Conservation (phyloP, 1,284 basidiomycete species). For the Ustilago xerochloae region DNA sequence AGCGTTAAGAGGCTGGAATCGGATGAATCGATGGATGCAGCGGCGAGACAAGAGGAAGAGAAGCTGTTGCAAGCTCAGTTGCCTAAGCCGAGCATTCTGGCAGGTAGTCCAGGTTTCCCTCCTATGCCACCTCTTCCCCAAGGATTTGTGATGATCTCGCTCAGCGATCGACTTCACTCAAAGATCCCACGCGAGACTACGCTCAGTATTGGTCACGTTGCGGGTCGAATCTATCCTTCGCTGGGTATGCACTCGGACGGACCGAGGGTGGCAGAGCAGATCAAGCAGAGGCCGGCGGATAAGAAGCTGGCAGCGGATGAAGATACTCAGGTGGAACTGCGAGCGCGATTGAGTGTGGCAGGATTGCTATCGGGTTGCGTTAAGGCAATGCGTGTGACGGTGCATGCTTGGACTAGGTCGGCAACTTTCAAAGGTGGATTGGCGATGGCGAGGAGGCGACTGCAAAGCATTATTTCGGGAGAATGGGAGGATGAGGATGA, state of each 20-base stretch:
- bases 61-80: slow-evolving; percentile 24
- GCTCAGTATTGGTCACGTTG: slow-evolving; percentile 27
- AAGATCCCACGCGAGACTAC: slow-evolving; percentile 32
- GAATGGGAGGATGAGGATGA: slow-evolving; percentile 10
- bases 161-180: slow-evolving; percentile 31
- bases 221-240: slow-evolving; percentile 46
- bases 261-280: slow-evolving; percentile 41
- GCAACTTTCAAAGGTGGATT: slow-evolving; percentile 21
- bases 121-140: slow-evolving; percentile 37
- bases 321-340: slow-evolving; percentile 39
- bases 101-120: slow-evolving; percentile 34
- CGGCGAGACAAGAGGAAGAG: slow-evolving; percentile 20
- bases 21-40: slow-evolving; percentile 18
- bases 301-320: slow-evolving; percentile 34
- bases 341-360: slow-evolving; percentile 34
- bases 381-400: slow-evolving; percentile 36
- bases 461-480: slow-evolving; percentile 10
- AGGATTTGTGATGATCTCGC: slow-evolving; percentile 43
- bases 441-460: slow-evolving; percentile 5
- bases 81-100: slow-evolving; percentile 35
- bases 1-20: slow-evolving; percentile 11
- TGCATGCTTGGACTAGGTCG: slow-evolving; percentile 22
- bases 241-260: slow-evolving; percentile 43
- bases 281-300: slow-evolving; percentile 17
- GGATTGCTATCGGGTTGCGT: slow-evolving; percentile 45